Base-by-base conservation (phyloP, 148 eudicot species). In the Limonium bicolor region DNA sequence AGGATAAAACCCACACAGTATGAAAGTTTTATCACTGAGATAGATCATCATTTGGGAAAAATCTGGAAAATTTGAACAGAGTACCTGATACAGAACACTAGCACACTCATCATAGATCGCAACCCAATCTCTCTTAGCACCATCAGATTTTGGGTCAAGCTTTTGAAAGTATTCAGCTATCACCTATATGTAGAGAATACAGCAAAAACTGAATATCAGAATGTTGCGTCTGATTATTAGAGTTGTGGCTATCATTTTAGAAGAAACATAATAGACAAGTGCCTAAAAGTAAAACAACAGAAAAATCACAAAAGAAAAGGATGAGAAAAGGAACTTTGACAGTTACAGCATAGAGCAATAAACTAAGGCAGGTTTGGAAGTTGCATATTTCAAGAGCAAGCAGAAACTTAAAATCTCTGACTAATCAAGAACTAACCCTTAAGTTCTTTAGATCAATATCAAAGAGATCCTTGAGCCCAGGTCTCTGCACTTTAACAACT, bases 121-220 rank as follows among this genome's bases (percentile, higher is more conserved):
- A 59, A 90, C 97, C 97, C 97, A 90, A 36, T 90, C 97, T 68
- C 97, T 90, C 64, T 84, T 90, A 41, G 97, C 97, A 60, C 97
- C 97, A 69, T 90, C 97, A 45, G 97, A 90, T 65, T 90, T 90
- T 20, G 97, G 97, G 52, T 90, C 97, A 59, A 90, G 50, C 66
- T 90, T 90, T 65, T 90, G 97, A 62, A 90, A 92, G 63, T 84
- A 80, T 76, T 90, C 87, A 52, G 97, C 95, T 56, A 90, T 70
- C 31, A 90, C 97, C 97, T 90, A 68, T 27, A 53, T 27, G 37
- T 27, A 63, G 46, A 22, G 39, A 36, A 38, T 20, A 61, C 37
- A 36, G 26, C 36, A 8, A 20, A 29, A 27, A 29, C 18, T 16
- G 14, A 33, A 39, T 19, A 27, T 24, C 48, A 47, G 39, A 27